These are phyloP conservation scores for Strobilomyces dryophilus DNA, from an alignment of 768 basidiomycete species.

Conservation along the genomic window DNA sequence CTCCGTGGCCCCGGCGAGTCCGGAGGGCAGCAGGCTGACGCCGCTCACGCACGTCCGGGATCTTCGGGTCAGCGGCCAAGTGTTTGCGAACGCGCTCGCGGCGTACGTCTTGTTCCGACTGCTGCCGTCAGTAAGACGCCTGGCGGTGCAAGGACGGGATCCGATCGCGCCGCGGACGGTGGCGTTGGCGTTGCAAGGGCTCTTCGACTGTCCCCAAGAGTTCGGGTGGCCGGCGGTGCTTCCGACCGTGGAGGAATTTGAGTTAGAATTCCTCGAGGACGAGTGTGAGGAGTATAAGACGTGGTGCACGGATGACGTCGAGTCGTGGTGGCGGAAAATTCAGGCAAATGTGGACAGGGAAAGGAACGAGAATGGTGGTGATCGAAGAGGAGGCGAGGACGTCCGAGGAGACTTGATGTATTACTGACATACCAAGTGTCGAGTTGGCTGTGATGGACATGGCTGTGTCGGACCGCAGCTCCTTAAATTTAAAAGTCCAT, in stretches of 20 bases:
- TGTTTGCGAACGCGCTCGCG: constrained; percentile 8
- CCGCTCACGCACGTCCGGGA: constrained; percentile 10
- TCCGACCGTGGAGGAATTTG: constrained; percentile 10
- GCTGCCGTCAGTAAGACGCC: constrained; percentile 8
- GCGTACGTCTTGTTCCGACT: constrained; percentile 16
- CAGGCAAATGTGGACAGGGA: background rate
- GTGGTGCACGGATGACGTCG: constrained; percentile 12
- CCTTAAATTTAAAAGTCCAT: background rate
- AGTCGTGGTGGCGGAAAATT: constrained; percentile 7
- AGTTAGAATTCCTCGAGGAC: constrained; percentile 10
- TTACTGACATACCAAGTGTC: background rate
- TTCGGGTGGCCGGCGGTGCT: constrained; percentile 9
- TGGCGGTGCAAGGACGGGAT: constrained; percentile 15
- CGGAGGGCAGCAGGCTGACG: constrained; percentile 1
- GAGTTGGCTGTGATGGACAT: background rate
- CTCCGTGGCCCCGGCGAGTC: background rate
- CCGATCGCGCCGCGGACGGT: constrained; percentile 8
- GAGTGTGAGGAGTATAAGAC: constrained; percentile 3
- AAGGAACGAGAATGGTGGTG: background rate
- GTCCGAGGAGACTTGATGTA: too few species aligned
- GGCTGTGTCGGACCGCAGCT: background rate
- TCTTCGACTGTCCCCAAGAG: constrained; percentile 4
- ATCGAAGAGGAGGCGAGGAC: background rate
- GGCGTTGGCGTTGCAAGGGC: constrained; percentile 11
- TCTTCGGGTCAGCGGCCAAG: constrained; percentile 10